Base-by-base conservation (phyloP, 1,139 yeast species). In the Saccharomycopsis hybrid region DNA sequence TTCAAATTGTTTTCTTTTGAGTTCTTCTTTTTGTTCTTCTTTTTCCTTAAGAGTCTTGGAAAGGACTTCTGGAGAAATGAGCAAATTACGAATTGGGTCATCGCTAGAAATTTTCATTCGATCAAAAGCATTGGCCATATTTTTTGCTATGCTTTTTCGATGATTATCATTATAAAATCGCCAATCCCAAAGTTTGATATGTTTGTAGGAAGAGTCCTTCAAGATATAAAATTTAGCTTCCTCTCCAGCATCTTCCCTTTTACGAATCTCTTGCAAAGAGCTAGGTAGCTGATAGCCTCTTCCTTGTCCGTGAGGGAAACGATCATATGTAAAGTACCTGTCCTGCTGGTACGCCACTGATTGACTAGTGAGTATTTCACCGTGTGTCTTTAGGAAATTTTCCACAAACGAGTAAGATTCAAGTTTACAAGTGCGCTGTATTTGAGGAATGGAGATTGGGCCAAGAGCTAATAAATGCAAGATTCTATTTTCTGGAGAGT, bases 401-500 rank as follows among this genome's bases (percentile, higher is more conserved):
- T 40, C 48, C 5, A 47, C 49, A 7, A 42, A 24, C 2, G 28
- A 8, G 9, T 32, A 31, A 13, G 43, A 32, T 8, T 42, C 40
- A 5, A 52, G 25, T 24, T 48, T 37, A 36, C 54, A 50, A 31
- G 50, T 31, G 24, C 33, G 18, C 28, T 46, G 36, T 8, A 53
- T 46, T 11, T 37, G 30, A 3, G 33, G 31, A 24, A 46, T 44
- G 3, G 50, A 24, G 24, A 32, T 47, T 3, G 56, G 56, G 18
- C 56, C 56, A n/a, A 53, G 39, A 24, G 56, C 56, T 33, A 53
- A 25, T n/a, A 53, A 43, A 41, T 53, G 56, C 7, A 53, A 42
- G 29, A 50, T 44, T 45, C 55, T 37, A 3, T 43, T 44, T 32
- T 46, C 54, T 5, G 48, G 48, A 13, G 55, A 53, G 33, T 32